A percentile compares a stretch with the other conserved stretches of the same genome.
Evolutionary conservation across 371 early-diverging fungal species (phyloP).

Genomic region (Lichtheimia ramosa): DNA sequence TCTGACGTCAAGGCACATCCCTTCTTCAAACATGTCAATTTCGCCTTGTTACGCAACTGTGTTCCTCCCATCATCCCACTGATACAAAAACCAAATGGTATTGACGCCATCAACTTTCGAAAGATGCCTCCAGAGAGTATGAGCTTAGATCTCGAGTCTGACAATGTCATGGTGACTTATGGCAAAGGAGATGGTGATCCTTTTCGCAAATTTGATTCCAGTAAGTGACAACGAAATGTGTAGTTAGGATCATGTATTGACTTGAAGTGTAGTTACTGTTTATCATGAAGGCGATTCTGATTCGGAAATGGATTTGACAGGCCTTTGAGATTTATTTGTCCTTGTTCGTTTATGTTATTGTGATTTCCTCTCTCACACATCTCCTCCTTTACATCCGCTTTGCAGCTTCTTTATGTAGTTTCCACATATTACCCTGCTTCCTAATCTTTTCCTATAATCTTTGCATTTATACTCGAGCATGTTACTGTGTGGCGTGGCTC

Average conservation of each 20-base stretch:
- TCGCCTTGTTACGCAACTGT: conserved; percentile 86
- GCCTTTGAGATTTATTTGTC: neutral
- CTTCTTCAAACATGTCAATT: conserved; percentile 92
- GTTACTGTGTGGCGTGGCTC: too few species aligned
- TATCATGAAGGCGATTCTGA: conserved; percentile 68
- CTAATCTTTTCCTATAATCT: too few species aligned
- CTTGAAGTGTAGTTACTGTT: conserved; percentile 53
- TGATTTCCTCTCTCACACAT: too few species aligned
- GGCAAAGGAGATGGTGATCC: conserved; percentile 56
- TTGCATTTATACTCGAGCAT: too few species aligned
- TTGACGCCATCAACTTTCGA: conserved; percentile 72
- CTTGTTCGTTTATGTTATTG: neutral
- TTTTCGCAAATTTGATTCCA: conserved; percentile 69
- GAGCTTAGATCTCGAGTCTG: conserved; percentile 63
- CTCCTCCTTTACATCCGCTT: too few species aligned
- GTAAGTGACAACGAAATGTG: conserved; percentile 27
- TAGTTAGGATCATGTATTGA: neutral
- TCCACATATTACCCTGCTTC: too few species aligned
- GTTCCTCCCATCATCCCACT: conserved; percentile 91
- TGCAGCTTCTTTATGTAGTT: too few species aligned
- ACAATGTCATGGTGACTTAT: conserved; percentile 41
- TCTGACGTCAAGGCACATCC: conserved; percentile 92
- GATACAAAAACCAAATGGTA: conserved; percentile 52
- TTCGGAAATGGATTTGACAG: conserved; percentile 16
- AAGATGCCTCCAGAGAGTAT: conserved; percentile 63